phyloP scores from a whole-genome alignment of 2,329 filamentous ascomycete species.

The Botrytis medusae region DNA sequence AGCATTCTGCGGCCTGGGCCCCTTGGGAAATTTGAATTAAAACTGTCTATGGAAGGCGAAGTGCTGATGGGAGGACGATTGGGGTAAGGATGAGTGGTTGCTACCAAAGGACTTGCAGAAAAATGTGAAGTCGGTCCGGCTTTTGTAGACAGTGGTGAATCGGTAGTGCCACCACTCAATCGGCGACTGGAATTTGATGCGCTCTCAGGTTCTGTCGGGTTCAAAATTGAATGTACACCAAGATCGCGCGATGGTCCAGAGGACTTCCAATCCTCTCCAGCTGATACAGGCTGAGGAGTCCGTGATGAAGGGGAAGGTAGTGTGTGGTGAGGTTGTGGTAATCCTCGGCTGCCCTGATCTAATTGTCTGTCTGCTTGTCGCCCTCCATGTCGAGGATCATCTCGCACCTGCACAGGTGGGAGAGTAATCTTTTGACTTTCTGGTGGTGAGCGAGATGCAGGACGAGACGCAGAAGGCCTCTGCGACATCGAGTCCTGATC shows the following conservation, averaged over 20 bases:
- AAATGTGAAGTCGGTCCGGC: conserved; percentile 30
- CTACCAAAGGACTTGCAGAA: conserved; percentile 31
- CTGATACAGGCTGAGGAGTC: conserved; percentile 24
- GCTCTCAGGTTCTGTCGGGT: conserved; percentile 38
- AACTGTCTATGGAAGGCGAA: conserved; percentile 29
- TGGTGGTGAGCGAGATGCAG: conserved; percentile 49
- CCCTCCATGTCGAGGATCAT: conserved; percentile 35
- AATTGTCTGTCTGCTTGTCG: conserved; percentile 33
- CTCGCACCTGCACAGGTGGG: conserved; percentile 40
- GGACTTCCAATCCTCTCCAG: conserved; percentile 33
- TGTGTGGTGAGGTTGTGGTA: conserved; percentile 25
- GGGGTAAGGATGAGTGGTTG: conserved; percentile 30
- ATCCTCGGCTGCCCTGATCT: conserved; percentile 32
- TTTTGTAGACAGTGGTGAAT: conserved; percentile 31
- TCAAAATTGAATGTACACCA: conserved; percentile 42
- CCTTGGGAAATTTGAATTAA: conserved; percentile 34
- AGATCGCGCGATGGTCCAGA: conserved; percentile 37
- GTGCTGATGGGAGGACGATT: conserved; percentile 30
- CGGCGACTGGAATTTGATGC: conserved; percentile 28
- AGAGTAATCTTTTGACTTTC: conserved; percentile 39
- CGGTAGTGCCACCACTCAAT: conserved; percentile 29
- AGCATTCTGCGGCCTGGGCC: conserved; percentile 32
- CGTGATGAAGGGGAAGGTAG: conserved; percentile 32
- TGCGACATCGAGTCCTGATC: conserved; percentile 65
- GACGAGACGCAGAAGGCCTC: conserved; percentile 56